Evolutionary conservation across 148 eudicot species (phyloP).

Genomic region (Chenopodium suecicum): DNA sequence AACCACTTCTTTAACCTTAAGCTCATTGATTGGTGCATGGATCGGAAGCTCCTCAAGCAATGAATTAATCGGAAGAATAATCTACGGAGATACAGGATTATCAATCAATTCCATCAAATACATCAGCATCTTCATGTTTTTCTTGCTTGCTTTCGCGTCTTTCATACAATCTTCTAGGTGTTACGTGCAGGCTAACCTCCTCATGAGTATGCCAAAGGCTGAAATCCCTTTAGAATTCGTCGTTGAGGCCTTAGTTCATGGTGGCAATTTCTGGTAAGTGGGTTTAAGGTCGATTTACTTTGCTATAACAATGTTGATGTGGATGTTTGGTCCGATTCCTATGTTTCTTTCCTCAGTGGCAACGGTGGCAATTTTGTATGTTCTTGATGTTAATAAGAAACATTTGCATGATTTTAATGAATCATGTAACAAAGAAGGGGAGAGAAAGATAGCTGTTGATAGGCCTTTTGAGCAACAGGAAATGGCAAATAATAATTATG

Average conservation of each 20-base stretch:
- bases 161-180: slow-evolving; percentile 51
- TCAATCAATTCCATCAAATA: slow-evolving; percentile 42
- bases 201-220: slow-evolving; percentile 63
- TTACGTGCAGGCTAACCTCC: slow-evolving; percentile 54
- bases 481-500: background rate
- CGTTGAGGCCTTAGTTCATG: slow-evolving; percentile 43
- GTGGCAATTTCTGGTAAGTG: slow-evolving; percentile 44
- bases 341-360: slow-evolving; percentile 39
- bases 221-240: slow-evolving; percentile 37
- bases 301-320: slow-evolving; percentile 37
- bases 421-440: background rate
- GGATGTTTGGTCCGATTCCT: slow-evolving; percentile 56
- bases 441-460: background rate
- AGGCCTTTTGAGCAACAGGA: slow-evolving; percentile 17
- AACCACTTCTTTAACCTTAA: slow-evolving; percentile 49
- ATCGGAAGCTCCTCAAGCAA: slow-evolving; percentile 39
- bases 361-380: slow-evolving; percentile 31
- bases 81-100: slow-evolving; percentile 52
- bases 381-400: slow-evolving; percentile 36
- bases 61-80: slow-evolving; percentile 19
- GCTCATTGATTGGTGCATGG: slow-evolving; percentile 72
- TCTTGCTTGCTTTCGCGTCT: slow-evolving; percentile 51
- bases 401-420: slow-evolving; percentile 29
- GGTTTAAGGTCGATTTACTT: slow-evolving; percentile 54
- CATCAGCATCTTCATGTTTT: slow-evolving; percentile 41